These are phyloP conservation scores for Fistulifera solaris DNA, from an alignment of 108 stramenopile species.

Conservation along the genomic window DNA sequence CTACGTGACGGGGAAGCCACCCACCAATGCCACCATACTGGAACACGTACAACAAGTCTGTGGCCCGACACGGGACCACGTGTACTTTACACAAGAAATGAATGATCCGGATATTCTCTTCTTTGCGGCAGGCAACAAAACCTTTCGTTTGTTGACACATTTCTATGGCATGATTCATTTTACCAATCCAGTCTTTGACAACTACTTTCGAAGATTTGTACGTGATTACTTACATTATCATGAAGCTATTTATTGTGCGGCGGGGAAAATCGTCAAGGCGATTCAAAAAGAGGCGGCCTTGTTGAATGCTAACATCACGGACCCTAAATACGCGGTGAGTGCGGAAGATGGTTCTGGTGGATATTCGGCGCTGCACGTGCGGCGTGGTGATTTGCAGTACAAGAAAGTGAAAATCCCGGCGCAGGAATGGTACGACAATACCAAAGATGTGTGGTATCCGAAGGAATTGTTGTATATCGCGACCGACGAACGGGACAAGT, in stretches of 20 bases:
- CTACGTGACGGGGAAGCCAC: conserved; percentile 20
- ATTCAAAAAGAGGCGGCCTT: conserved; percentile 47
- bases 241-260: conserved; percentile 78
- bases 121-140: conserved; percentile 50
- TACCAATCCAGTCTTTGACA: conserved; percentile 51
- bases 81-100: conserved; percentile 27
- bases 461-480: conserved; percentile 70
- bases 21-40: conserved; percentile 5
- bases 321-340: conserved; percentile 5
- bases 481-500: conserved; percentile 75
- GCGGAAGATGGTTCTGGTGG: conserved; percentile 46
- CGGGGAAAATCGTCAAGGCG: conserved; percentile 67
- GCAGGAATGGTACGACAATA: conserved; percentile 67
- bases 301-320: conserved; percentile 33
- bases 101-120: conserved; percentile 49
- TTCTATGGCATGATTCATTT: conserved; percentile 74
- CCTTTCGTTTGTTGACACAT: conserved; percentile 67
- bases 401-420: conserved; percentile 68
- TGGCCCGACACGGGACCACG: conserved; percentile 15
- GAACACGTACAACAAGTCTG: conserved; percentile 16
- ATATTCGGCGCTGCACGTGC: conserved; percentile 75
- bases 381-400: conserved; percentile 85
- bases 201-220: conserved; percentile 74
- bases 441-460: conserved; percentile 49
- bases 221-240: conserved; percentile 75